Evolutionary conservation across 1,284 basidiomycete genomes (phyloP).

Genomic region (Naganishia albida): DNA sequence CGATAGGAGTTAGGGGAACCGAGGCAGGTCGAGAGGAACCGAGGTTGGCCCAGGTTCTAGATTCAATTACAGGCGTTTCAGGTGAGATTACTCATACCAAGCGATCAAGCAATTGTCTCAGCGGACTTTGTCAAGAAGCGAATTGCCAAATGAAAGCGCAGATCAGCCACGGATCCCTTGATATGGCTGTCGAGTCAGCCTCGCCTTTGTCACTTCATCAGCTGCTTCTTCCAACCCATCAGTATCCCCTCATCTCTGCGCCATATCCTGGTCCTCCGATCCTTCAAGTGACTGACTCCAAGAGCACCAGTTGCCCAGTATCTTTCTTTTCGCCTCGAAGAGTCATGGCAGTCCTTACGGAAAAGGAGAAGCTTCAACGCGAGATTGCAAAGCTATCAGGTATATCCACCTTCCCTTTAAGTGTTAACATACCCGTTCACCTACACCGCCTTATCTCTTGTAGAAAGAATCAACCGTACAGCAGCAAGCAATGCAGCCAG

Average conservation of each 20-base stretch:
- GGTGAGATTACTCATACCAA: too few species aligned
- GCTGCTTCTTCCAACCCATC: background rate
- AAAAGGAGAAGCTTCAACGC: constrained; percentile 42
- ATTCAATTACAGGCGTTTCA: too few species aligned
- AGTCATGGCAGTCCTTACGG: constrained; percentile 21
- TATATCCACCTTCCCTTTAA: constrained; percentile 31
- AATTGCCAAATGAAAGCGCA: too few species aligned
- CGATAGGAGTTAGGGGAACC: too few species aligned
- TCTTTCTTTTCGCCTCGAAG: background rate
- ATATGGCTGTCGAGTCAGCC: too few species aligned
- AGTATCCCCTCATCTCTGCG: background rate
- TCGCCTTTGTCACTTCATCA: too few species aligned
- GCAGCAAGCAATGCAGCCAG: constrained; percentile 7
- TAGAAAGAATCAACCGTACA: constrained; percentile 39
- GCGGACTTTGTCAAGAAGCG: too few species aligned
- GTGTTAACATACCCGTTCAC: background rate
- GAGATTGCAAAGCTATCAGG: constrained; percentile 54
- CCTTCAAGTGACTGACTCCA: background rate
- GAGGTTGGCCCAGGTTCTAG: too few species aligned
- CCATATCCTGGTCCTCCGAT: too few species aligned
- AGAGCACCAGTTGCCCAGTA: background rate
- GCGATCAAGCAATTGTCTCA: too few species aligned
- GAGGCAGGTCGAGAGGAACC: too few species aligned
- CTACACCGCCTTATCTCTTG: constrained; percentile 23
- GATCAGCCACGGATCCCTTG: too few species aligned